These are phyloP conservation scores for Didymella keratinophila DNA, from an alignment of 2,329 filamentous ascomycete genomes.

Conservation along the genomic window DNA sequence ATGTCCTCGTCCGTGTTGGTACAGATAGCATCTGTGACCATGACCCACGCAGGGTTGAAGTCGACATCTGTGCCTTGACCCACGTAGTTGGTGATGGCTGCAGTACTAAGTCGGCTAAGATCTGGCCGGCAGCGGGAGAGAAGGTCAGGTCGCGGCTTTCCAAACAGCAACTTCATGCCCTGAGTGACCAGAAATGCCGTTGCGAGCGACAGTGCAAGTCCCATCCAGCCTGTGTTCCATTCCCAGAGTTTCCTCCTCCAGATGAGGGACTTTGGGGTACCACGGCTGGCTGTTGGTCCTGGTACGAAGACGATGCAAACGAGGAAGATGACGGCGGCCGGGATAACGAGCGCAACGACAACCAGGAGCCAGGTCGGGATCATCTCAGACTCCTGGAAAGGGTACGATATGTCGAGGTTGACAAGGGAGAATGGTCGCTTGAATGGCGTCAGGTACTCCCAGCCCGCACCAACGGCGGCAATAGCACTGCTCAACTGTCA, in stretches of 20 bases:
- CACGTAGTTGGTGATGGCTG: constrained; percentile 67
- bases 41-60: constrained; percentile 65
- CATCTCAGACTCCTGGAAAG: constrained; percentile 73
- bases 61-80: constrained; percentile 42
- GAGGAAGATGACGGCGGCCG: constrained; percentile 72
- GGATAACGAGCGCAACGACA: constrained; percentile 69
- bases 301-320: constrained; percentile 75
- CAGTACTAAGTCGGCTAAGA: constrained; percentile 62
- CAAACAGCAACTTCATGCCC: constrained; percentile 79
- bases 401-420: constrained; percentile 82
- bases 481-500: constrained; percentile 55
- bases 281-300: constrained; percentile 69
- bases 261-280: constrained; percentile 69
- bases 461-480: constrained; percentile 65
- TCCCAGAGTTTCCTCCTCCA: constrained; percentile 92
- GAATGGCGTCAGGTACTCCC: constrained; percentile 69
- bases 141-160: constrained; percentile 70
- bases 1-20: constrained; percentile 65
- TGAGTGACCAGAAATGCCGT: constrained; percentile 82
- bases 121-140: constrained; percentile 80
- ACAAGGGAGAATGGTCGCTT: constrained; percentile 74
- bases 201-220: constrained; percentile 75
- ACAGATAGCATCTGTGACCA: constrained; percentile 83
- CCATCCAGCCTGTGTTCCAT: constrained; percentile 84
- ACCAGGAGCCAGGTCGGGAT: constrained; percentile 72